Evolutionary conservation across 805 yeast genomes (phyloP).

Genomic region (Barnettozyma siamensis): DNA sequence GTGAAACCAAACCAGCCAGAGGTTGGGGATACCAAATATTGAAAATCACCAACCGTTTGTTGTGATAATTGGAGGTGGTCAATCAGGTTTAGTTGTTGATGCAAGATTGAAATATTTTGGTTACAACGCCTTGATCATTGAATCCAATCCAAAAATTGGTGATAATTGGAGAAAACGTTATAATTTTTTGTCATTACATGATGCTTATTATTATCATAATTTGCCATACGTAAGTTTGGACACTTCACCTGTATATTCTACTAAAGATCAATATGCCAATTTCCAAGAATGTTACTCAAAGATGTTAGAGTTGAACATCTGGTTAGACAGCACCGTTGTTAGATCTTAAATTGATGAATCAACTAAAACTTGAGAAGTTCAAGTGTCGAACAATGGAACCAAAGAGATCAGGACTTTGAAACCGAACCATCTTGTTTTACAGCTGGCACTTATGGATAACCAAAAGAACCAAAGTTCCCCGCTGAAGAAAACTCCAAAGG

Average conservation of each 20-base stretch:
- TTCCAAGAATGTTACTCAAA: conserved; percentile 38
- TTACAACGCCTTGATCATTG: conserved; percentile 34
- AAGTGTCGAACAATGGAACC: conserved; percentile 26
- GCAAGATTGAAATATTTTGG: conserved; percentile 39
- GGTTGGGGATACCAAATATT: no score
- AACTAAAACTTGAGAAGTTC: conserved; percentile 29
- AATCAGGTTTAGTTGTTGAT: conserved; percentile 38
- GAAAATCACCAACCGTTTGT: conserved; percentile 35
- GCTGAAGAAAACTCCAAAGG: conserved; percentile 35
- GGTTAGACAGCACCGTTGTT: conserved; percentile 29
- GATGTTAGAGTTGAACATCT: conserved; percentile 35
- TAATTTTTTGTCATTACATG: conserved; percentile 39
- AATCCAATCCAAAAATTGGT: conserved; percentile 33
- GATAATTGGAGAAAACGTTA: conserved; percentile 44
- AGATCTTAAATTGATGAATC: conserved; percentile 29
- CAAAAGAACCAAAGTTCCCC: conserved; percentile 36
- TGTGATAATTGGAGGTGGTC: conserved; percentile 43
- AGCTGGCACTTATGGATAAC: conserved; percentile 42
- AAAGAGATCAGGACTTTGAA: conserved; percentile 20
- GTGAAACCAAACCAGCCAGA: no score
- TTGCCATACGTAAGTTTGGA: conserved; percentile 37
- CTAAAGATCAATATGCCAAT: conserved; percentile 41
- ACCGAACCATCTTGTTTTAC: conserved; percentile 38
- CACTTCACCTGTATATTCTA: conserved; percentile 35
- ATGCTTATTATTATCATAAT: conserved; percentile 39